Conservation (phyloP, 148 eudicot genomes). For the Cornus suecica region DNA sequence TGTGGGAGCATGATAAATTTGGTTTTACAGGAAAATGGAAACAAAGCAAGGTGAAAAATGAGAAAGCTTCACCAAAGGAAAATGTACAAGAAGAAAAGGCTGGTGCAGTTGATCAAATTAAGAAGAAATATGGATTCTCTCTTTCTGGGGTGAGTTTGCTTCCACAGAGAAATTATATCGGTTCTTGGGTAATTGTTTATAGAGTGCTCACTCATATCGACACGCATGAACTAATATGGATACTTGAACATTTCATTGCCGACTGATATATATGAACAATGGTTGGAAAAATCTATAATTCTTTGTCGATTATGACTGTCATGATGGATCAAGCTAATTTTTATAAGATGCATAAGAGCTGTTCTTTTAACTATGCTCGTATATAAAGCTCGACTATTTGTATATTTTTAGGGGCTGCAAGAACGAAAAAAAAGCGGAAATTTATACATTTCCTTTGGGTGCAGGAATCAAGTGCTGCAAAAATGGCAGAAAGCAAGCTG, state of each 20-base stretch:
- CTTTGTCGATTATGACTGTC: too few relatives aligned
- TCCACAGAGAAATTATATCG: neutral
- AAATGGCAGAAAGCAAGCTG: constrained; percentile 49
- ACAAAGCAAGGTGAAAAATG: constrained; percentile 61
- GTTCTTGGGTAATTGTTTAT: too few relatives aligned
- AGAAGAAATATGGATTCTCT: constrained; percentile 84
- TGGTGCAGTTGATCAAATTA: constrained; percentile 82
- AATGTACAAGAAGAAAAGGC: constrained; percentile 57
- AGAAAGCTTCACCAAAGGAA: constrained; percentile 48
- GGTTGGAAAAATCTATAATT: too few relatives aligned
- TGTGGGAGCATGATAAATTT: neutral
- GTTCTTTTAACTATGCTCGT: too few relatives aligned
- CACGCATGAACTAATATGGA: too few relatives aligned
- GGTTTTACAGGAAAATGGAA: constrained; percentile 65
- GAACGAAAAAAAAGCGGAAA: neutral
- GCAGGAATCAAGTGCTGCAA: constrained; percentile 61
- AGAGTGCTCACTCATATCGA: too few relatives aligned
- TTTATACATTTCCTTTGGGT: constrained; percentile 2
- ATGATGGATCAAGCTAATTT: too few relatives aligned
- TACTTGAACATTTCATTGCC: too few relatives aligned
- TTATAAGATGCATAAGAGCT: too few relatives aligned
- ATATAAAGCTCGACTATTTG: too few relatives aligned
- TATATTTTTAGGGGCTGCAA: too few relatives aligned
- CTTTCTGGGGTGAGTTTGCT: constrained; percentile 53
- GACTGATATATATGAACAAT: too few relatives aligned